phyloP scores from a whole-genome alignment of 345 rosid species.

The Syzygium jambos region DNA sequence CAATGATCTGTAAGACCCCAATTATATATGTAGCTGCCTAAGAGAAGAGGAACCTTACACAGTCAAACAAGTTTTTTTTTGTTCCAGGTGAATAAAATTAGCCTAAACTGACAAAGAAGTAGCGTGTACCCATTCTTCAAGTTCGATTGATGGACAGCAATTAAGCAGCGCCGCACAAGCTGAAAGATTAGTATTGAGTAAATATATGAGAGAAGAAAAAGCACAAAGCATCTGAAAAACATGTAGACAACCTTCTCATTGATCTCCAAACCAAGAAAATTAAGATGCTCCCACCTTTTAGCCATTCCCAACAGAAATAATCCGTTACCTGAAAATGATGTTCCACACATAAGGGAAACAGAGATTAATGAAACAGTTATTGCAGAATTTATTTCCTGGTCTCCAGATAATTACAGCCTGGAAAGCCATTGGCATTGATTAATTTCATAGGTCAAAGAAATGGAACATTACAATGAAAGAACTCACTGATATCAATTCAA shows the following conservation, averaged over 20 bases:
- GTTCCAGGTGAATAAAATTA: not conserved
- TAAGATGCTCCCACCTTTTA: slow-evolving; percentile 34
- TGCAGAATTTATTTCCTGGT: not conserved
- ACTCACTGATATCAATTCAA: not conserved
- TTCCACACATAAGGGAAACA: not conserved
- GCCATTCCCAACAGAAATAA: slow-evolving; percentile 58
- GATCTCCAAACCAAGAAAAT: slow-evolving; percentile 64
- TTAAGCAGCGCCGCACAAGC: slow-evolving; percentile 42
- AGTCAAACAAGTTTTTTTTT: not conserved
- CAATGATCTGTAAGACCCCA: not conserved
- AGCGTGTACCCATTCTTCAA: slow-evolving; percentile 39
- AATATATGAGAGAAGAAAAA: slow-evolving; percentile 1
- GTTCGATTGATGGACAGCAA: slow-evolving; percentile 29
- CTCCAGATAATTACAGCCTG: not conserved
- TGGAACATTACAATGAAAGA: not conserved
- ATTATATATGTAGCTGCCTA: not conserved
- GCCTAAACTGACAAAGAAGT: not conserved
- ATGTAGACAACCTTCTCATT: slow-evolving; percentile 41
- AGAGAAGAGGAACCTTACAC: not conserved
- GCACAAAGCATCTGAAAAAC: not conserved
- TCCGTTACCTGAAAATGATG: slow-evolving; percentile 43
- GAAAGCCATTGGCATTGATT: not conserved
- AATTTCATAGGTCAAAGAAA: not conserved
- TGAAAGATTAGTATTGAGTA: slow-evolving; percentile 12
- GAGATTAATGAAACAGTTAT: not conserved